Base-by-base conservation (phyloP, 208 protist genomes). In the Angomonas ambiguus region DNA sequence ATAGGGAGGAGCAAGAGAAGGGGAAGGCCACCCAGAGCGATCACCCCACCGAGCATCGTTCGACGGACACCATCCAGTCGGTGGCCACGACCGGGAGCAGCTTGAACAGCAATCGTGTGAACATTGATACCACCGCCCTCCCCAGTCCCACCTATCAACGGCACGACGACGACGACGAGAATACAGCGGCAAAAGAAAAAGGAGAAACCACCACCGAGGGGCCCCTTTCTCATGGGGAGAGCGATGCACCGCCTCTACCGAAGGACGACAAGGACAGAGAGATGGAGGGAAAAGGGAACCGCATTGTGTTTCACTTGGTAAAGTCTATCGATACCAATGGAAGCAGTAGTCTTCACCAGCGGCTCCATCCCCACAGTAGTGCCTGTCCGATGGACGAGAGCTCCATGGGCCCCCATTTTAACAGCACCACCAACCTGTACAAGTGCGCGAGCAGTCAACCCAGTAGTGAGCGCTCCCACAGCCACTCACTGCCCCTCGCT, bases 401-500 rank as follows among this genome's bases (percentile, higher is more conserved):
- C 45, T 8, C 45, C 45, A n/a, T 20, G 18, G 10, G 10, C 5
- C 10, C 20, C 8, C 5, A 4, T n/a, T 27, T 53, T 5, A 53
- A 53, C 45, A 53, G 45, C 45, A 53, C 45, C 20, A 53, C 45
- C 3, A 53, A 53, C 45, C 10, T 53, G 8, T 53, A 53, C 20
- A 53, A 53, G 8, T 27, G 24, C 20, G 20, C 45, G 45, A 53
- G 20, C 24, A 3, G 4, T 20, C 13, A 4, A 5, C 13, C 13
- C 20, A 53, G 24, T n/a, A 53, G 45, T n/a, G 24, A n/a, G n/a
- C n/a, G n/a, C n/a, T n/a, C n/a, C n/a, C n/a, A n/a, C n/a, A n/a
- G n/a, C n/a, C n/a, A n/a, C n/a, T n/a, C n/a, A n/a, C n/a, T n/a
- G n/a, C n/a, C n/a, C n/a, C n/a, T n/a, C n/a, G n/a, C n/a, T n/a